Evolutionary conservation across 345 rosid species (phyloP), one percentile per base, ranked within the genome.

Genomic region (Brassica juncea): DNA sequence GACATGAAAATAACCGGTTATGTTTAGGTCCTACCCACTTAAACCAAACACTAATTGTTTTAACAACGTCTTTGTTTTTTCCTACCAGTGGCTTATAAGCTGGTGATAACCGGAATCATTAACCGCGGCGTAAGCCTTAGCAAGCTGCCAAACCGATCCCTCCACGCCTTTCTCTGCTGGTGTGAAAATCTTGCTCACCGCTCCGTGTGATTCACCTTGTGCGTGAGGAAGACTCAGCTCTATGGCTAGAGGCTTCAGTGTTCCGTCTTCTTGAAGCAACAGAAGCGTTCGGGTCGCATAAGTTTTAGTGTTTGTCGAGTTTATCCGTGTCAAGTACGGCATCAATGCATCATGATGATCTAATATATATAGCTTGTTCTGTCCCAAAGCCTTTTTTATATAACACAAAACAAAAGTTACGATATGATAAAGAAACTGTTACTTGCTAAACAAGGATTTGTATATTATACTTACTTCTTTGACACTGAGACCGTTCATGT

Each of bases 31-130:
- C 16, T 25, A 7, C 4, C 12, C 15, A n/a, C 3, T 11, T 4
- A 6, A 73, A 15, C 2, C n/a, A 11, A 16, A 59, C 4, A 6
- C 64, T 44, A 44, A 10, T 3, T 57, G 25, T 4, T 58, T 60
- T 66, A 74, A 37, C 25, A 80, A 52, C 61, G 21, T 75, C 14
- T 28, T 68, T 47, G 32, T 23, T 23, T 62, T 49, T 47, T 23
- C 68, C 71, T 91, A 94, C 97, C 97, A 92, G 76, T 94, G 97
- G 85, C 95, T 88, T 76, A 94, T 72, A 65, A 94, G 97, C 80
- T 92, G 97, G 76, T 94, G 99, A 75, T 88, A 91, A 76, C 97
- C 95, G 2, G 99, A 92, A 83, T 94, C 97, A 62, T 86, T 94
- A 61, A 92, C 93, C 15, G 92, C 91, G 3, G 82, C 95, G 14